Evolutionary conservation across 441 rosid genomes (phyloP).

Genomic region (Erodium texanum): DNA sequence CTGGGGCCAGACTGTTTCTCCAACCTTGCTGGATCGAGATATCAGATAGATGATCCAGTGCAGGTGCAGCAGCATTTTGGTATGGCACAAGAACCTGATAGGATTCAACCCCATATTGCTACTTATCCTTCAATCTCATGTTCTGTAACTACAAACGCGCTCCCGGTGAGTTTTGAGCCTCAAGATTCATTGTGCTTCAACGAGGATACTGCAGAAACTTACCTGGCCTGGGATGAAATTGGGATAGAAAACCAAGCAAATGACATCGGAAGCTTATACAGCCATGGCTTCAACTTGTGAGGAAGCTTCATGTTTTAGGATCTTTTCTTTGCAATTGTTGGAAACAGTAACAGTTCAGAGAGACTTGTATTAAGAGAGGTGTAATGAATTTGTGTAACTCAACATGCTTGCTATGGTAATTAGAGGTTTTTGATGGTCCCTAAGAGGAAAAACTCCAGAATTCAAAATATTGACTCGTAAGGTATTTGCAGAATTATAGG

Average conservation of each 20-base stretch:
- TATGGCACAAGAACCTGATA: background rate
- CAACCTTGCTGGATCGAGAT: background rate
- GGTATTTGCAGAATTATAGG: no score
- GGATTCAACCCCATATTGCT: conserved; percentile 8
- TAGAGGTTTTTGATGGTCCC: background rate
- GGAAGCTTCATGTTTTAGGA: background rate
- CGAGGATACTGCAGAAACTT: conserved; percentile 7
- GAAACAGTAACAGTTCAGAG: background rate
- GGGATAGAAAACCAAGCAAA: conserved; percentile 6
- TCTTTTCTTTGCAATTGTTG: background rate
- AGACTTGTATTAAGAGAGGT: background rate
- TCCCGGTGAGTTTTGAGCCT: conserved; percentile 2
- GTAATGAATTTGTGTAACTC: background rate
- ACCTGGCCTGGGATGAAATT: conserved; percentile 10
- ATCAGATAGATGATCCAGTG: background rate
- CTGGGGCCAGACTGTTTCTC: background rate
- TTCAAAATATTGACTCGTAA: no score
- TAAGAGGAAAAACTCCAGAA: background rate
- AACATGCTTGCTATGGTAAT: background rate
- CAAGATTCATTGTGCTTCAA: background rate
- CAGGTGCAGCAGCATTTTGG: background rate
- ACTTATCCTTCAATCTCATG: background rate
- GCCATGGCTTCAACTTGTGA: background rate
- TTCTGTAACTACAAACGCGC: background rate
- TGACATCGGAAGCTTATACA: background rate